phyloP scores from a whole-genome alignment of 345 rosid species.

The Turritis glabra region DNA sequence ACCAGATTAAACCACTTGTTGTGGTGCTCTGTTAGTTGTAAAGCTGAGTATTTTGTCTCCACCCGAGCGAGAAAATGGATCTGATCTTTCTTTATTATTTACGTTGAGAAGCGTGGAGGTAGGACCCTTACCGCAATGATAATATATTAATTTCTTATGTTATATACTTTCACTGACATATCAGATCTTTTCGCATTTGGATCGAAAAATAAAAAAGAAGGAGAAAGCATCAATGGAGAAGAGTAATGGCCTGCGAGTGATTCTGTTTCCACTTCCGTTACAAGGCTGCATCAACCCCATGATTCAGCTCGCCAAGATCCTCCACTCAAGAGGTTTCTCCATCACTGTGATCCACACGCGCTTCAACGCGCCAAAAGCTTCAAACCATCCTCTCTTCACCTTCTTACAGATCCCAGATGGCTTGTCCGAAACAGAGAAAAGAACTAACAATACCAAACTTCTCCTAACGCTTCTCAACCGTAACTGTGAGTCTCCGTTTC shows the following conservation, averaged over 20 bases:
- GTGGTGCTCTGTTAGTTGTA: too few species aligned
- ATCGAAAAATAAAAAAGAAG: neutral
- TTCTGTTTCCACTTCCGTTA: conserved; percentile 56
- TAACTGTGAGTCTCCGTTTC: conserved; percentile 17
- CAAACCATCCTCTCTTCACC: conserved; percentile 34
- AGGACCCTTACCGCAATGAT: too few species aligned
- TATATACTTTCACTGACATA: neutral
- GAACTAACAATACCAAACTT: conserved; percentile 6
- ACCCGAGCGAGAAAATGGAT: too few species aligned
- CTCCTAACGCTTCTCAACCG: conserved; percentile 12
- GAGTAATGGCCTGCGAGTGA: conserved; percentile 31
- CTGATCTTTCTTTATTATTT: neutral
- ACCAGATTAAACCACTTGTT: too few species aligned
- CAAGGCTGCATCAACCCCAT: conserved; percentile 68
- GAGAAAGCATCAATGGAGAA: conserved; percentile 30
- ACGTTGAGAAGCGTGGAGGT: too few species aligned
- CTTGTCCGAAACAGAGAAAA: conserved; percentile 35
- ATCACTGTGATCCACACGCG: conserved; percentile 55
- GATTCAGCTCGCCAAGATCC: conserved; percentile 67
- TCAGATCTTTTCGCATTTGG: neutral
- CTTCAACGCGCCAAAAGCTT: conserved; percentile 37
- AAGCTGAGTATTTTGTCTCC: too few species aligned
- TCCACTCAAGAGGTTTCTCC: conserved; percentile 46
- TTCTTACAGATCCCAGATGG: conserved; percentile 35
- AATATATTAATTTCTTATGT: neutral